phyloP scores from a whole-genome alignment of 805 yeast genomes.

The Debaryomyces castellii region DNA sequence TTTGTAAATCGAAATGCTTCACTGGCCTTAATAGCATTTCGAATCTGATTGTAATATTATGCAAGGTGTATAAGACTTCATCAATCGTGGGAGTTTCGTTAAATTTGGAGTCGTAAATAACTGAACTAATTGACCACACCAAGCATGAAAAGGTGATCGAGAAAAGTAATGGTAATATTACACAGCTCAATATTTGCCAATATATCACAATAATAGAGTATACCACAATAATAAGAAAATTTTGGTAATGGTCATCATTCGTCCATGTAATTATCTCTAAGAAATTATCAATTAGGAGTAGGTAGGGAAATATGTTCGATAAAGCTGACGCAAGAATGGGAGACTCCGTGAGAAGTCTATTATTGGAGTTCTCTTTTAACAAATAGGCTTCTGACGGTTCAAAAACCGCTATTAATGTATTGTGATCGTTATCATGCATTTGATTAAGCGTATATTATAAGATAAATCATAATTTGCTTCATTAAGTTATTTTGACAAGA shows the following conservation, averaged over 20 bases:
- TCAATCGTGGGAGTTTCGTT: slow-evolving; percentile 53
- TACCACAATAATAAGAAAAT: slow-evolving; percentile 39
- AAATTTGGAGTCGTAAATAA: slow-evolving; percentile 38
- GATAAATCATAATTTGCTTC: slow-evolving; percentile 1
- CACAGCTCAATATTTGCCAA: slow-evolving; percentile 38
- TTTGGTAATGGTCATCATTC: slow-evolving; percentile 48
- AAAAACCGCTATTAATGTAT: slow-evolving; percentile 23
- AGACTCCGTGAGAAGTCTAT: slow-evolving; percentile 36
- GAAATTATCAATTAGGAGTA: slow-evolving; percentile 43
- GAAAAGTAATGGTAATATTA: slow-evolving; percentile 39
- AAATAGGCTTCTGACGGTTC: slow-evolving; percentile 39
- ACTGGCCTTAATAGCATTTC: slow-evolving; percentile 42
- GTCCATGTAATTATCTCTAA: slow-evolving; percentile 56
- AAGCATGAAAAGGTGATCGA: slow-evolving; percentile 37
- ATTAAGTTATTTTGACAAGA: background rate
- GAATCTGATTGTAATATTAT: slow-evolving; percentile 44
- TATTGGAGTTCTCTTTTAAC: slow-evolving; percentile 26
- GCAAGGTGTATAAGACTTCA: slow-evolving; percentile 48
- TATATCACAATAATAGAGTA: slow-evolving; percentile 41
- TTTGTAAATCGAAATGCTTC: slow-evolving; percentile 24
- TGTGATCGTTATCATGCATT: slow-evolving; percentile 2
- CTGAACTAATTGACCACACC: slow-evolving; percentile 47
- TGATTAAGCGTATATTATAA: background rate
- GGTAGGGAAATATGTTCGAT: slow-evolving; percentile 47
- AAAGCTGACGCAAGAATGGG: slow-evolving; percentile 49